Evolutionary conservation across 805 yeast species (phyloP).

Genomic region (Wilhelminamyces savonicus): DNA sequence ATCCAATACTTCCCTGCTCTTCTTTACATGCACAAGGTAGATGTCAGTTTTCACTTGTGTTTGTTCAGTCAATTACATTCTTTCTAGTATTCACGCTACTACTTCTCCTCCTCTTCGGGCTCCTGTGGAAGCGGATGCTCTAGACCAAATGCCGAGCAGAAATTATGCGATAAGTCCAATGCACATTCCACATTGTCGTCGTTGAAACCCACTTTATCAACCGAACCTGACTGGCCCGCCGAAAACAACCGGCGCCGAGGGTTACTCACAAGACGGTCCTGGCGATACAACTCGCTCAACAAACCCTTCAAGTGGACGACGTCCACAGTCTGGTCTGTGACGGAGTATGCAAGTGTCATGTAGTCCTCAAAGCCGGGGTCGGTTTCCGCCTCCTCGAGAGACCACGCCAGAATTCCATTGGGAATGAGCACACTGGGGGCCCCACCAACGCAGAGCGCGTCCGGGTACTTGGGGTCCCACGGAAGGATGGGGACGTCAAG

Average conservation of each 20-base stretch:
- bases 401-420: slow-evolving; percentile 9
- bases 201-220: no score
- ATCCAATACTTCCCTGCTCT: no score
- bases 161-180: slow-evolving; percentile 14
- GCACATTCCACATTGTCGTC: slow-evolving; percentile 26
- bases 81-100: no score
- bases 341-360: slow-evolving; percentile 7
- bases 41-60: no score
- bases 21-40: no score
- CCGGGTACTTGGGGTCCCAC: slow-evolving; percentile 9
- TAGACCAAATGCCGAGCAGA: slow-evolving; percentile 27
- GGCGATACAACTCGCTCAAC: slow-evolving; percentile 2
- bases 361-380: slow-evolving; percentile 2
- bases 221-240: no score
- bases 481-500: slow-evolving; percentile 6
- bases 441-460: slow-evolving; percentile 8
- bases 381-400: slow-evolving; percentile 1
- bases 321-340: slow-evolving; percentile 9
- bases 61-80: no score
- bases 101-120: no score
- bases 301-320: slow-evolving; percentile 6
- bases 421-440: slow-evolving; percentile 9
- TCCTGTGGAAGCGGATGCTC: no score
- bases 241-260: no score
- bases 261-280: no score